phyloP scores from a whole-genome alignment of 371 early-diverging fungal genomes.

The Mortierella sp. region DNA sequence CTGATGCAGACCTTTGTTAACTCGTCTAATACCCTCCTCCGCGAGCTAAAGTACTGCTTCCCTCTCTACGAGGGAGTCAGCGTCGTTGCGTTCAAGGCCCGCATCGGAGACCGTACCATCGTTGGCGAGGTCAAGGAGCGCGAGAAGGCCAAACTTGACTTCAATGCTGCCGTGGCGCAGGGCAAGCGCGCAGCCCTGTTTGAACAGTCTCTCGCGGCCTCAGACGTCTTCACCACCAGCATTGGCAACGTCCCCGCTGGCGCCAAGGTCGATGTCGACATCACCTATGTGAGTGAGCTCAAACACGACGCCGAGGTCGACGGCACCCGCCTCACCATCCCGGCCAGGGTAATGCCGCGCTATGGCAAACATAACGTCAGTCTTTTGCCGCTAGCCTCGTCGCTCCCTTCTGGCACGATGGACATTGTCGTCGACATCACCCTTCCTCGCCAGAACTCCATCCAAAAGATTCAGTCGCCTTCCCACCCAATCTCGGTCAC shows the following conservation, averaged over 20 bases:
- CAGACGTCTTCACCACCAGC: constrained; percentile 35
- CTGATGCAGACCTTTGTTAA: constrained; percentile 33
- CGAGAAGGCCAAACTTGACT: constrained; percentile 24
- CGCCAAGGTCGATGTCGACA: constrained; percentile 47
- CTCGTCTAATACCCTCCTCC: constrained; percentile 14
- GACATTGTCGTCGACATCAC: constrained; percentile 26
- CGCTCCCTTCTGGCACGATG: constrained; percentile 5
- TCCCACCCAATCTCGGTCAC: constrained; percentile 33
- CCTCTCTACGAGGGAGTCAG: constrained; percentile 35
- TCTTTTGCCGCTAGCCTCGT: neutral
- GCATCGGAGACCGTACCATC: constrained; percentile 29
- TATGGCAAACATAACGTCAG: constrained; percentile 37
- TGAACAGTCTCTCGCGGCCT: constrained; percentile 21
- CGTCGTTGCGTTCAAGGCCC: constrained; percentile 31
- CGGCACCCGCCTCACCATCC: constrained; percentile 61
- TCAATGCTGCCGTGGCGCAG: constrained; percentile 25
- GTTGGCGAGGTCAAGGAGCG: constrained; percentile 37
- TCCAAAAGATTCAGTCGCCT: constrained; percentile 39
- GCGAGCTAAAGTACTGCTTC: constrained; percentile 24
- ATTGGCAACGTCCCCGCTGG: constrained; percentile 34
- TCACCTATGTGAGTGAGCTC: constrained; percentile 62
- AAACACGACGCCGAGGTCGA: constrained; percentile 61
- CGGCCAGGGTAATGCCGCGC: constrained; percentile 57
- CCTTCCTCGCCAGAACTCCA: constrained; percentile 1
- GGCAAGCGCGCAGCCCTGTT: constrained; percentile 29